Base-by-base conservation (phyloP, 2,329 filamentous ascomycete genomes). In the Mycosphaerella sp. region DNA sequence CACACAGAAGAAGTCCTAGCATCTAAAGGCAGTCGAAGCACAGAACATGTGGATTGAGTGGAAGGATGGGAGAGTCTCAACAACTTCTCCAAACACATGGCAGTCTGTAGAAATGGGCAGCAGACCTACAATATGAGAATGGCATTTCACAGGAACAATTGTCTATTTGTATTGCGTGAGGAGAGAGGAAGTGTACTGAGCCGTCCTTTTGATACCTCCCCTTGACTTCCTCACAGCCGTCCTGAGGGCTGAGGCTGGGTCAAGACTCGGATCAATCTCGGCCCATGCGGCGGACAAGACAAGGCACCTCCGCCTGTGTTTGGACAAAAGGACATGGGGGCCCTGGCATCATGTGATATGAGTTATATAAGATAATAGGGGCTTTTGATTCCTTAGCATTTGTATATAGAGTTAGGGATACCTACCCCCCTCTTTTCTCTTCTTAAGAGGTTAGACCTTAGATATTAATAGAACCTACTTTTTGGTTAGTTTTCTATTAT, bases 1-100 rank as follows among this genome's bases (percentile, higher is more conserved):
- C 48, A 48, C 51, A 53, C 48, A 53, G 45, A 53, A 42, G 17
- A 29, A 47, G 12, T 23, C 21, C 21, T 29, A 44, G 29, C 38
- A 21, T 21, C 7, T 8, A 29, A 45, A 36, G 31, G 23, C 41
- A 40, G 41, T 21, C 32, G 31, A 32, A 32, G 32, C 26, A 44
- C 32, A 34, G 21, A 29, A 32, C 31, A 51, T 45, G 23, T 29
- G 34, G 8, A 36, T 26, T 29, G 45, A 21, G 31, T 17, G 34
- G 34, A 21, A 39, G 21, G 10, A 21, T 32, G 42, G 38, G 40
- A 45, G 45, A 41, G 41, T 54, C 29, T 54, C 51, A 54, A 54
- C 51, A 42, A 55, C 32, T 51, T 43, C 53, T 55, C 53, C 32
- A 45, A 41, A 45, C 36, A 34, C 48, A 44, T 48, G n/a, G 45